Conservation (phyloP, 331 rosid genomes). For the Pyrus hybrid region DNA sequence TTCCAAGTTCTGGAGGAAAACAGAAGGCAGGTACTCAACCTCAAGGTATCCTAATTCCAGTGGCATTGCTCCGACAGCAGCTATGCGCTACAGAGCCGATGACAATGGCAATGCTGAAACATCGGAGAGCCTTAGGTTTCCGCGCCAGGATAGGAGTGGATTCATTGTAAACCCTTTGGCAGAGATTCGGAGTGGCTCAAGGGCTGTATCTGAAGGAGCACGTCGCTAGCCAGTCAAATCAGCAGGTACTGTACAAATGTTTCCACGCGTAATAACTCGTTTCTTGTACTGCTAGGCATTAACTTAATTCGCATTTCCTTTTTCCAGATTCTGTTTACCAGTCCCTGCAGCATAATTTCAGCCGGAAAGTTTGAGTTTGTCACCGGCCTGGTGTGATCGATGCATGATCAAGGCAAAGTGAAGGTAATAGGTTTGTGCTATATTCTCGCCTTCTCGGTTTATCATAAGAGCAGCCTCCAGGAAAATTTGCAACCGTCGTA, state of each 20-base stretch:
- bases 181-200: conserved; percentile 42
- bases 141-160: conserved; percentile 48
- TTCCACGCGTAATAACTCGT: neutral
- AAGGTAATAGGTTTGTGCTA: conserved; percentile 6
- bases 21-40: conserved; percentile 47
- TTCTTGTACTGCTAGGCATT: neutral
- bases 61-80: conserved; percentile 33
- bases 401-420: neutral
- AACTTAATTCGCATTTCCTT: neutral
- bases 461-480: neutral
- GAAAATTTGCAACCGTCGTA: neutral
- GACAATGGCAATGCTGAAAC: conserved; percentile 31
- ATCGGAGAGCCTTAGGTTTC: conserved; percentile 32
- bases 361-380: conserved; percentile 13
- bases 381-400: conserved; percentile 6
- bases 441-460: conserved; percentile 1
- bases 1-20: conserved; percentile 78
- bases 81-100: conserved; percentile 31
- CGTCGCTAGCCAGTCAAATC: conserved; percentile 20
- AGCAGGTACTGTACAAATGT: conserved; percentile 8
- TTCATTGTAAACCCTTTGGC: conserved; percentile 91
- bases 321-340: neutral
- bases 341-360: conserved; percentile 9
- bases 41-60: conserved; percentile 35
- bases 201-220: conserved; percentile 24